Evolutionary conservation across 78 protist genomes (phyloP), one percentile per base, ranked within the genome.

Genomic region (Dictyostelium firmibasis): DNA sequence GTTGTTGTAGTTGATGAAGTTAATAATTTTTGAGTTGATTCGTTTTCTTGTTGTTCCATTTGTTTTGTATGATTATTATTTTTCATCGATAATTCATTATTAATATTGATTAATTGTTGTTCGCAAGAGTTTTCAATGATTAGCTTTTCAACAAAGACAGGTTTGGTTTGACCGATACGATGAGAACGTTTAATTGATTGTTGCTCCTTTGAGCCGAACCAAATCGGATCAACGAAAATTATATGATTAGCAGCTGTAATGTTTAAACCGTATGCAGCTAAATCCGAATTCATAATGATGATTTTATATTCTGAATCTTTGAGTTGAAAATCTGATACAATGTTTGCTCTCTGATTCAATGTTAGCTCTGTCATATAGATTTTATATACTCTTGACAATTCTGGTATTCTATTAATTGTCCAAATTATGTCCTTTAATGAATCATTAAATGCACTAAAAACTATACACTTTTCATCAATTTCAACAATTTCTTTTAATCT

Each of bases 141-240:
- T n/a, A 92, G 8, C 77, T 92, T 92, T 23, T 92, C 96, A 36
- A 92, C 91, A 33, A 11, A 53, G 0, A 92, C 96, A 9, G 69
- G 85, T 31, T 84, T 41, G 0, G 11, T 29, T 62, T 96, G 97
- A 64, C 96, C 96, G 11, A 96, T 96, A 43, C 97, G 88, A 50
- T 96, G 97, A 8, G 93, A 91, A 47, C 97, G 83, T 31, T 82
- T 85, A n/a, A 96, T 83, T 14, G 97, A 96, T 62, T 96, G 97
- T 35, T 92, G 81, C 70, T 96, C 97, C 14, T 83, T 79, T n/a
- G 87, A 53, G 1, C 13, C 25, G 25, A 41, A 31, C 60, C 60
- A 70, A 14, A 92, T 35, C 5, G 96, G 97, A 70, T 96, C 97
- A 8, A 92, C 77, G 9, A 96, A 25, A 36, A 96, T 8, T 33